These are phyloP conservation scores for Sarcomyxa edulis DNA, from an alignment of 768 basidiomycete genomes.

Conservation along the genomic window DNA sequence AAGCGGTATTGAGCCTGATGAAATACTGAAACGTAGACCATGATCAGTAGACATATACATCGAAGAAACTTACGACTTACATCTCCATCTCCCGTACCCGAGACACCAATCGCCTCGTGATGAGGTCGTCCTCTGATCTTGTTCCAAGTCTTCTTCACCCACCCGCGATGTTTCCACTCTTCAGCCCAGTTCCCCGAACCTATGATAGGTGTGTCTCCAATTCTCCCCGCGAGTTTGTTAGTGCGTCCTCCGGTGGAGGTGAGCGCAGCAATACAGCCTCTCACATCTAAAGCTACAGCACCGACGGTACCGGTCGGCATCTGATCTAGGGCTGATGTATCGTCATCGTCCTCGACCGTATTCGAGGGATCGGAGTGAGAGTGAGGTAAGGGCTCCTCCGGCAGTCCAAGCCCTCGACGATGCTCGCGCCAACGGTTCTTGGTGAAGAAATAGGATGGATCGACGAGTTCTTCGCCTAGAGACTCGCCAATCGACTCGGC, in stretches of 20 bases:
- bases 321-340: slow-evolving; percentile 38
- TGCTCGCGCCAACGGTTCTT: slow-evolving; percentile 74
- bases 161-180: slow-evolving; percentile 48
- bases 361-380: slow-evolving; percentile 8
- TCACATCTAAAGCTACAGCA: slow-evolving; percentile 71
- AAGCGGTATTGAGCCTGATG: slow-evolving; percentile 64
- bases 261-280: slow-evolving; percentile 65
- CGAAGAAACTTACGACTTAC: slow-evolving; percentile 31
- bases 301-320: slow-evolving; percentile 79
- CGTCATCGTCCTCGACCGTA: slow-evolving; percentile 16
- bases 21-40: slow-evolving; percentile 49
- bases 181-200: slow-evolving; percentile 83
- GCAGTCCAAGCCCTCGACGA: slow-evolving; percentile 64
- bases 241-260: slow-evolving; percentile 83
- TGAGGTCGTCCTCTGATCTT: slow-evolving; percentile 26
- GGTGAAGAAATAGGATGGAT: slow-evolving; percentile 78
- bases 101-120: slow-evolving; percentile 58
- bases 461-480: slow-evolving; percentile 54
- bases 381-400: slow-evolving; percentile 55
- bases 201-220: slow-evolving; percentile 82
- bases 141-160: slow-evolving; percentile 32
- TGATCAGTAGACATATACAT: slow-evolving; percentile 5
- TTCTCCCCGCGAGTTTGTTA: slow-evolving; percentile 77
- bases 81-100: slow-evolving; percentile 83
- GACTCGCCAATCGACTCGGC: slow-evolving; percentile 57